Conservation (phyloP, 805 yeast genomes). For the Kodamaea fukazawae region DNA sequence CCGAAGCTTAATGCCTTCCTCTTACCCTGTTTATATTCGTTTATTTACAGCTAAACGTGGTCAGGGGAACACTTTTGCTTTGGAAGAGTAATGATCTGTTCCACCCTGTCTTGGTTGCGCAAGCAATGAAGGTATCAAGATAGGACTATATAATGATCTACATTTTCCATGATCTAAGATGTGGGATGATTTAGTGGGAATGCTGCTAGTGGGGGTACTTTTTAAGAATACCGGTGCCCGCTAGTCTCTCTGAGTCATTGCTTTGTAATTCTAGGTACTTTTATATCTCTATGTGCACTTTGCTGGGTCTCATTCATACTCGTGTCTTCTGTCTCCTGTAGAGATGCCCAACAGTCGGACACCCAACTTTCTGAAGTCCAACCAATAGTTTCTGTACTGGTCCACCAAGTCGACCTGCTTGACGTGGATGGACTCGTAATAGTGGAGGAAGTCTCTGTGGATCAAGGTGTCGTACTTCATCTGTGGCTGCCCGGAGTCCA, state of each 20-base stretch:
- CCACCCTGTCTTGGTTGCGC: conserved; percentile 39
- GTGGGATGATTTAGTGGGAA: too few relatives aligned
- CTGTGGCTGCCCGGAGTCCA: not conserved
- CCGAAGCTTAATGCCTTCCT: conserved; percentile 50
- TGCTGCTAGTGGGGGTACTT: too few relatives aligned
- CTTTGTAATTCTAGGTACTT: too few relatives aligned
- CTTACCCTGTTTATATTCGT: conserved; percentile 47
- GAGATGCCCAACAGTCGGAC: not conserved
- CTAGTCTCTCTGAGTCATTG: too few relatives aligned
- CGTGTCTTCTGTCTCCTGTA: too few relatives aligned
- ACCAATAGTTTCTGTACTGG: conserved; percentile 5
- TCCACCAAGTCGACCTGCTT: not conserved
- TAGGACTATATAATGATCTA: conserved; percentile 35
- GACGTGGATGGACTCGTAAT: conserved; percentile 8
- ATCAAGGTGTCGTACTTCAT: conserved; percentile 9
- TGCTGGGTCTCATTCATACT: too few relatives aligned
- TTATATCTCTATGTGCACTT: too few relatives aligned
- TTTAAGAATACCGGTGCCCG: too few relatives aligned
- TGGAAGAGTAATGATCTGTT: conserved; percentile 45
- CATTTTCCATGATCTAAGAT: conserved; percentile 10
- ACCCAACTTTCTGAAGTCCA: conserved; percentile 2
- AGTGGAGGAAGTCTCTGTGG: conserved; percentile 8
- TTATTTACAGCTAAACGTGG: conserved; percentile 49
- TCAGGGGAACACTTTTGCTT: conserved; percentile 46
- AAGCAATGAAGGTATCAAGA: conserved; percentile 12